A percentile compares a stretch with the other conserved stretches of the same genome.
phyloP scores from a whole-genome alignment of 2,329 filamentous ascomycete genomes.

The Arthrocladium fulminans region DNA sequence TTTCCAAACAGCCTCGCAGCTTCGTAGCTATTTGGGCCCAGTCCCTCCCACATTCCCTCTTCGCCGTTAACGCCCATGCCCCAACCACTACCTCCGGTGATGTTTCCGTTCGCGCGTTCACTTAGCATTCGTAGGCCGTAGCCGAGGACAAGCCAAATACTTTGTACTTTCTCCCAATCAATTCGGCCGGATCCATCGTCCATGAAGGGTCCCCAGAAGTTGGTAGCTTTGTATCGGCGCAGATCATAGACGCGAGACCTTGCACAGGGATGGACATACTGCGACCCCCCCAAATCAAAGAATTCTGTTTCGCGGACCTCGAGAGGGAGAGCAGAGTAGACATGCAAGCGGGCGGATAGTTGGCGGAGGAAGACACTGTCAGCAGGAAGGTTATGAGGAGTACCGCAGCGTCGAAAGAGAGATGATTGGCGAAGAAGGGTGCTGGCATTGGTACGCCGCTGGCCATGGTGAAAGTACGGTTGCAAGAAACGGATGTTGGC shows the following conservation, averaged over 20 bases:
- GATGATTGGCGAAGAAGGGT: conserved; percentile 57
- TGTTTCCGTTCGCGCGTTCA: conserved; percentile 9
- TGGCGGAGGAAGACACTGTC: conserved; percentile 45
- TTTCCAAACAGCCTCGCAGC: conserved; percentile 8
- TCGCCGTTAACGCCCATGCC: conserved; percentile 6
- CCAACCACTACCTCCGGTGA: not conserved
- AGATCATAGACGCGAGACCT: conserved; percentile 65
- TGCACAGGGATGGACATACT: conserved; percentile 49
- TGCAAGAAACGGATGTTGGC: conserved; percentile 33
- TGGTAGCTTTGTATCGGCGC: conserved; percentile 53
- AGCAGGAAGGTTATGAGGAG: conserved; percentile 31
- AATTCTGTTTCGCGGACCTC: conserved; percentile 22
- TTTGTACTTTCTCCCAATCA: conserved; percentile 75
- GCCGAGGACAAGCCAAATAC: conserved; percentile 60
- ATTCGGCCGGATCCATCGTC: conserved; percentile 53
- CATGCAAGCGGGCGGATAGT: conserved; percentile 61
- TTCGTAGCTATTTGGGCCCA: conserved; percentile 20
- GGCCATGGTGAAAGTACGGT: conserved; percentile 31
- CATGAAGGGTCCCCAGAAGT: conserved; percentile 63
- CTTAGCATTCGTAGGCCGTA: conserved; percentile 49
- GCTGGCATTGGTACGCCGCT: conserved; percentile 41
- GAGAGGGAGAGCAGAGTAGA: conserved; percentile 56
- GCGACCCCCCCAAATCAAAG: conserved; percentile 11
- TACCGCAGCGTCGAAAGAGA: conserved; percentile 51
- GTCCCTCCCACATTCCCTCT: conserved; percentile 20